Conservation (phyloP, 1,284 basidiomycete species). For the Malassezia cuniculi region DNA sequence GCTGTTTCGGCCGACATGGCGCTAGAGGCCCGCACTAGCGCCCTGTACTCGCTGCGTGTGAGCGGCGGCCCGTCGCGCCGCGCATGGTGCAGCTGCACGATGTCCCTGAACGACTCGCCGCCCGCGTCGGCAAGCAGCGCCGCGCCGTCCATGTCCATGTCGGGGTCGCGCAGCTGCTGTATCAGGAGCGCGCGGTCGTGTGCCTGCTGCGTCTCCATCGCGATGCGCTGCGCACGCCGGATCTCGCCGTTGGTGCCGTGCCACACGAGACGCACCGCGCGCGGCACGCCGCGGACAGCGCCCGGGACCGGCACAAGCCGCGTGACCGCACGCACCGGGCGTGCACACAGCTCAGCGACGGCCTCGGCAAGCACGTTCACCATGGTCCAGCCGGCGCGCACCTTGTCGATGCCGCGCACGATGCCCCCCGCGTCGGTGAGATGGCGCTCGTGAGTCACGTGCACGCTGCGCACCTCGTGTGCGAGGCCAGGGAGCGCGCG, state of each 20-base stretch:
- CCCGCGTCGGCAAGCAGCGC: conserved; percentile 7
- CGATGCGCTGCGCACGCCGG: conserved; percentile 13
- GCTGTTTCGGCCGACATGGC: conserved; percentile 2
- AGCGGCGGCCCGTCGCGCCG: no score
- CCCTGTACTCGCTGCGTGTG: conserved; percentile 18
- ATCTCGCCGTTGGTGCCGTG: conserved; percentile 37
- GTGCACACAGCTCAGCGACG: conserved; percentile 7
- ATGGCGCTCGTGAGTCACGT: conserved; percentile 13
- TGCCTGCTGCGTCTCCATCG: conserved; percentile 1
- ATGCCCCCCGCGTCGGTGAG: conserved; percentile 1
- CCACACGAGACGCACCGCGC: conserved; percentile 30
- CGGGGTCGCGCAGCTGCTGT: neutral
- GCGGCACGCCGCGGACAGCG: conserved; percentile 14
- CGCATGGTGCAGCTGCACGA: conserved; percentile 11
- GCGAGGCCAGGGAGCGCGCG: conserved; percentile 13
- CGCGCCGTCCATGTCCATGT: conserved; percentile 3
- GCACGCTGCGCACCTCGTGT: conserved; percentile 22
- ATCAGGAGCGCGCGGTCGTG: neutral
- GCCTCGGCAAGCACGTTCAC: conserved; percentile 6
- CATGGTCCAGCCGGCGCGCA: conserved; percentile 2
- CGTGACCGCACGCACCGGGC: conserved; percentile 9
- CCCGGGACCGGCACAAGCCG: conserved; percentile 16
- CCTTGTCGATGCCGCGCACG: conserved; percentile 10
- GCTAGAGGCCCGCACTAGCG: conserved; percentile 8
- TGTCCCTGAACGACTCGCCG: conserved; percentile 15